Conservation (phyloP, 2,329 filamentous ascomycete species). For the Penicillium polonicum region DNA sequence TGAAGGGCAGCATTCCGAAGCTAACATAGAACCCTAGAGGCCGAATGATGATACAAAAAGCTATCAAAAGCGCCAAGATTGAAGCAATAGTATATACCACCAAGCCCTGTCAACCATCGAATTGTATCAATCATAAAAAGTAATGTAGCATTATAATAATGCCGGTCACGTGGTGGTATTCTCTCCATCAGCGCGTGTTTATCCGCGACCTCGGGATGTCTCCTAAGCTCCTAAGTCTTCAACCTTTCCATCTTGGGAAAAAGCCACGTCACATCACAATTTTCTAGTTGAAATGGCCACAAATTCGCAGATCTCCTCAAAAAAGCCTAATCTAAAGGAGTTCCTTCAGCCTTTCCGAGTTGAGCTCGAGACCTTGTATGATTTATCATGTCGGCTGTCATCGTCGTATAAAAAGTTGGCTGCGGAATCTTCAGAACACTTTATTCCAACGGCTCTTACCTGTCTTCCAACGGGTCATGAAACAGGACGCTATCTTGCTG, state of each 20-base stretch:
- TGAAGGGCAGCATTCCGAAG: neutral
- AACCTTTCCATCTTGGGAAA: neutral
- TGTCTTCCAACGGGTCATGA: conserved; percentile 49
- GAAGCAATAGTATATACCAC: neutral
- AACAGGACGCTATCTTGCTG: conserved; percentile 53
- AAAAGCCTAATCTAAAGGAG: conserved; percentile 15
- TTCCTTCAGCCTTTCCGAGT: conserved; percentile 34
- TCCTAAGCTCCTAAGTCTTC: neutral
- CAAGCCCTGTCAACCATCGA: neutral
- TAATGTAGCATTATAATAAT: neutral
- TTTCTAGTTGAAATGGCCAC: neutral
- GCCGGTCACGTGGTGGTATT: conserved; percentile 10
- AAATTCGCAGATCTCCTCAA: neutral
- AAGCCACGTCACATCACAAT: neutral
- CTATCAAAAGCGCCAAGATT: neutral
- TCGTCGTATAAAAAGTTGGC: conserved; percentile 39
- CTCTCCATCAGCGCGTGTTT: neutral
- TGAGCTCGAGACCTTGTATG: conserved; percentile 33
- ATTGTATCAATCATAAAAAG: neutral
- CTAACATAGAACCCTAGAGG: neutral
- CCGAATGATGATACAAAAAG: neutral
- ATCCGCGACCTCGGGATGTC: neutral
- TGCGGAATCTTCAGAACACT: conserved; percentile 40
- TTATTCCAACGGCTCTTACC: conserved; percentile 45
- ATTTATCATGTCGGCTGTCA: conserved; percentile 39